Evolutionary conservation across 2,329 filamentous ascomycete genomes (phyloP), one percentile per base, ranked within the genome.

Genomic region (Microdochium bolleyi): DNA sequence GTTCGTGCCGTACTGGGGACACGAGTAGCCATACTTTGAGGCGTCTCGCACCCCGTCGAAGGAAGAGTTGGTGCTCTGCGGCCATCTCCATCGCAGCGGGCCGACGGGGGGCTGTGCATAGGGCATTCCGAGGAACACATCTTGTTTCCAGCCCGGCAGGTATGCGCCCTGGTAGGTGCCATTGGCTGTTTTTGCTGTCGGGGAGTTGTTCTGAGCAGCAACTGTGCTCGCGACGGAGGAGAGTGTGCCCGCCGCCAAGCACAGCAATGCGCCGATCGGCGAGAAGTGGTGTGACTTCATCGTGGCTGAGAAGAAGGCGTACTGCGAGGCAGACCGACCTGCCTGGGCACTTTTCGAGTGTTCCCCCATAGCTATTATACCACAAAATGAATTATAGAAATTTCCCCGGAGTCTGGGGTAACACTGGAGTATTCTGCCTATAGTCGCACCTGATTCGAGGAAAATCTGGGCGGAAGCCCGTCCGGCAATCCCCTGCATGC

Each of bases 1-100:
- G 34, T 60, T 68, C 3, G 67, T 65, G 0, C 65, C 65, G 55
- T 75, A 77, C 55, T 77, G 73, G 64, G 74, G 72, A 57, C 75
- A 78, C 54, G 69, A 74, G 57, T 70, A 66, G 1, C 73, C 70
- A 52, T 76, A 74, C 27, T 64, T 54, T 0, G 67, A 73, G 0
- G 73, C 73, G 52, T 70, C 64, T 10, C 70, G 63, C n/a, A 68
- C 60, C 0, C 61, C 70, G 2, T 65, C 56, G 34, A 73, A 76
- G 0, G 71, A 67, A 14, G 64, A 56, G 51, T 73, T 69, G n/a
- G 73, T 51, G 22, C 66, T 63, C 49, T 65, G 58, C 1, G 71
- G 70, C 62, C 64, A 64, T 19, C 63, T 63, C 52, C 68, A 74
- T 1, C 71, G 63, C 3, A 72, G 58, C 2, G 62, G 51, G 0